These are phyloP conservation scores for Mercurialis annua DNA, from an alignment of 345 rosid genomes.

Conservation along the genomic window DNA sequence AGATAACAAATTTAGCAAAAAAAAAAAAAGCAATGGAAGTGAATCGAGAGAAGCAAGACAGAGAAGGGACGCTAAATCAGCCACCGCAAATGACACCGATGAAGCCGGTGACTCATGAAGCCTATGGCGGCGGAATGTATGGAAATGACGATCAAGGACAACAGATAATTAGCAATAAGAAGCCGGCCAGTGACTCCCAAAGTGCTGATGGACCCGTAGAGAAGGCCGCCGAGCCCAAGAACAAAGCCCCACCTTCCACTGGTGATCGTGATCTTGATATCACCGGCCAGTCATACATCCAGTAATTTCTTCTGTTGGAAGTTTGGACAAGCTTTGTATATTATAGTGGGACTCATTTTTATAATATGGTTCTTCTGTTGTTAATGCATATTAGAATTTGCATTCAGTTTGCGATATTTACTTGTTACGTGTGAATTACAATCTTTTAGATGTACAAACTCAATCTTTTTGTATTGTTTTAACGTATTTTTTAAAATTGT, in stretches of 20 bases:
- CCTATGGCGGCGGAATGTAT: conserved; percentile 69
- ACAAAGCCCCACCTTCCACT: conserved; percentile 47
- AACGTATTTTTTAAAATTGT: background rate
- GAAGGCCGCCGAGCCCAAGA: conserved; percentile 37
- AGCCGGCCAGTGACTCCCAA: conserved; percentile 59
- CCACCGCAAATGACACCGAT: conserved; percentile 44
- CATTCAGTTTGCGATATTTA: too few species aligned
- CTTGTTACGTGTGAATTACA: too few species aligned
- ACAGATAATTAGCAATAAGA: conserved; percentile 14
- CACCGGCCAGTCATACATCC: conserved; percentile 71
- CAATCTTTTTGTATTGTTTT: background rate
- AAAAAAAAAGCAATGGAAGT: conserved; percentile 26
- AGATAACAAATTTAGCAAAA: too few species aligned
- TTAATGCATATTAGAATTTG: too few species aligned
- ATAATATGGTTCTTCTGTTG: too few species aligned
- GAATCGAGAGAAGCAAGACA: conserved; percentile 23
- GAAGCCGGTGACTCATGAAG: conserved; percentile 51
- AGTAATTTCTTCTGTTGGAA: too few species aligned
- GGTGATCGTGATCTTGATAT: conserved; percentile 61
- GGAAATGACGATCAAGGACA: conserved; percentile 37
- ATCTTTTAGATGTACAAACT: background rate
- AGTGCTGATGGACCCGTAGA: conserved; percentile 55
- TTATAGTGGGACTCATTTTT: too few species aligned
- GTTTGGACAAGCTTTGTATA: too few species aligned
- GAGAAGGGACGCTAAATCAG: conserved; percentile 26